phyloP scores from a whole-genome alignment of 495 filamentous ascomycete species.

The Geoglossum glabrum region DNA sequence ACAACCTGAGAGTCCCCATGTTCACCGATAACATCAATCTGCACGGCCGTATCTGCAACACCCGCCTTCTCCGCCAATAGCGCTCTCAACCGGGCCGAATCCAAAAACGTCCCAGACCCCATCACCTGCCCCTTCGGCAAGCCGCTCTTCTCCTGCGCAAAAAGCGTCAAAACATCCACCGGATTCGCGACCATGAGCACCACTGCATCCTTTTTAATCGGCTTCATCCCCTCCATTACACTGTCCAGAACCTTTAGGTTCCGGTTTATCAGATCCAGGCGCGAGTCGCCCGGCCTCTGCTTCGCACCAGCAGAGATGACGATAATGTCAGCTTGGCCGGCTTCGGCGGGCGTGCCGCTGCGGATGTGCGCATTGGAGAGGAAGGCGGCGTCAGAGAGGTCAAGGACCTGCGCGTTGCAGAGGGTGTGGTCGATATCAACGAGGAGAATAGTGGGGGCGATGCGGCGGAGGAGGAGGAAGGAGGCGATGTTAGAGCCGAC shows the following conservation, averaged over 20 bases:
- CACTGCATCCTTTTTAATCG: constrained; percentile 20
- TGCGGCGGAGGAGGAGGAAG: constrained; percentile 21
- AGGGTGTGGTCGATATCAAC: constrained; percentile 21
- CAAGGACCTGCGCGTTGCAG: constrained; percentile 24
- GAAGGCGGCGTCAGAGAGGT: constrained; percentile 25
- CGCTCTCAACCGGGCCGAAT: constrained; percentile 20
- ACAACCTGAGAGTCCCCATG: constrained; percentile 24
- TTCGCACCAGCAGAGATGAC: constrained; percentile 27
- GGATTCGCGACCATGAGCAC: constrained; percentile 27
- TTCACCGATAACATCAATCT: constrained; percentile 22
- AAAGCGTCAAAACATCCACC: constrained; percentile 26
- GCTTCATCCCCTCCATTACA: constrained; percentile 19
- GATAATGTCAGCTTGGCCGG: constrained; percentile 24
- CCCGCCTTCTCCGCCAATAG: constrained; percentile 20
- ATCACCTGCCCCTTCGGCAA: constrained; percentile 21
- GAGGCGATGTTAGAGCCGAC: constrained; percentile 26
- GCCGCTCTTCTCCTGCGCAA: constrained; percentile 18
- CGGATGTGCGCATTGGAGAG: constrained; percentile 16
- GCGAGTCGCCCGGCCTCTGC: constrained; percentile 21
- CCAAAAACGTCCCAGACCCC: constrained; percentile 23
- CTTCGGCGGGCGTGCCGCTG: constrained; percentile 20
- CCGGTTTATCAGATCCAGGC: constrained; percentile 20
- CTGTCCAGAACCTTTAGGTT: constrained; percentile 22
- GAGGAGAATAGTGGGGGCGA: constrained; percentile 22
- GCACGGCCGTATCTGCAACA: constrained; percentile 13